A percentile compares a stretch with the other conserved stretches of the same genome.
These are phyloP conservation scores for Aspergillus diversus DNA, from an alignment of 495 filamentous ascomycete genomes.

Conservation along the genomic window DNA sequence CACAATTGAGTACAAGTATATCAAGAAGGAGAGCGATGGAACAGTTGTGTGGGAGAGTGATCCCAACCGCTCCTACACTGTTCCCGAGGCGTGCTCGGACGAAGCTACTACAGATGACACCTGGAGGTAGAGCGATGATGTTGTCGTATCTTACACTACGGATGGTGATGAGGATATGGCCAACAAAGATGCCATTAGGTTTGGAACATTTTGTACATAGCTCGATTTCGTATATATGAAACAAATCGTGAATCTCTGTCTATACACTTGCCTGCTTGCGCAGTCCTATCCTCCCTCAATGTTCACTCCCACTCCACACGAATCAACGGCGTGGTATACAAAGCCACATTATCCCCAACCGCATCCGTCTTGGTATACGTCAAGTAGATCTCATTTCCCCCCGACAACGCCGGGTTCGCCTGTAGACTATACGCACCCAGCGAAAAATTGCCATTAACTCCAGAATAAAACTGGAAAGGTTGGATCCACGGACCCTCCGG, in stretches of 20 bases:
- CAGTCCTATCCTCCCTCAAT: too few relatives aligned
- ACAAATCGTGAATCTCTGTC: too few relatives aligned
- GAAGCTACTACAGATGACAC: too few relatives aligned
- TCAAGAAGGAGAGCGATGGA: slow-evolving; percentile 55
- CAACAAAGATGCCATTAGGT: too few relatives aligned
- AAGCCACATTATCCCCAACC: neutral
- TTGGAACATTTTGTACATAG: too few relatives aligned
- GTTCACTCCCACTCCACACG: neutral
- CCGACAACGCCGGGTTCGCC: neutral
- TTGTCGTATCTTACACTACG: too few relatives aligned
- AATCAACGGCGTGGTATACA: neutral
- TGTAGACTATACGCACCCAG: neutral
- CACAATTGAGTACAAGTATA: slow-evolving; percentile 66
- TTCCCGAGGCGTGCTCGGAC: slow-evolving; percentile 30
- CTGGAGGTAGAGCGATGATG: too few relatives aligned
- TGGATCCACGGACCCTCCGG: neutral
- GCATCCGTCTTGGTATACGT: neutral
- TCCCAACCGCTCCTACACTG: slow-evolving; percentile 59
- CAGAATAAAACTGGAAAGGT: neutral
- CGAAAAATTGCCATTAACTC: neutral
- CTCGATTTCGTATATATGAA: too few relatives aligned
- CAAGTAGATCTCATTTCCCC: neutral
- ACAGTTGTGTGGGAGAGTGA: slow-evolving; percentile 61
- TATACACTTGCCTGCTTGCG: too few relatives aligned
- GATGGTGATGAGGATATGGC: too few relatives aligned